Evolutionary conservation across 148 eudicot species (phyloP), one percentile per base, ranked within the genome.

Genomic region (Euryodendron excelsum): DNA sequence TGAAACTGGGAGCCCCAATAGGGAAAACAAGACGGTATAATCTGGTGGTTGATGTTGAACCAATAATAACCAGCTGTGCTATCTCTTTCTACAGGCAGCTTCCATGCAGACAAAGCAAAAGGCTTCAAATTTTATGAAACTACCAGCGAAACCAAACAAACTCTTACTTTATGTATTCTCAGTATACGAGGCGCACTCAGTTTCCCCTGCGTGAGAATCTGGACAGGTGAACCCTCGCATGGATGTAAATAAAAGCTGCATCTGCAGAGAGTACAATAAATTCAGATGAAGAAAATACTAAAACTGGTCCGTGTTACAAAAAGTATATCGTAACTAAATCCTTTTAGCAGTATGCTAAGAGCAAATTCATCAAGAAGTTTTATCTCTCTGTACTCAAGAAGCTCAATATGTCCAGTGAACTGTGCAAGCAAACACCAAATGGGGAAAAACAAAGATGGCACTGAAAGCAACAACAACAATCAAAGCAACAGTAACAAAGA

Each of bases 101-200:
- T 41, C 45, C 45, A 37, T 36, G 77, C 33, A 48, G 52, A 58
- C 17, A 6, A 73, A 73, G 47, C 36, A 69, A 62, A 10, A n/a
- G 70, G 50, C 34, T 69, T 55, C 4, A 23, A 7, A 1, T 72
- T 60, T 41, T 37, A 72, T 45, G 72, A 25, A 63, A 41, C 45
- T 14, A 73, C 13, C 48, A 48, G 45, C 20, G 41, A 56, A 62
- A 8, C 48, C 5, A 6, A 50, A 69, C 64, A 67, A 64, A 56
- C 71, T 31, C 89, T 79, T 80, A 96, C 99, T 87, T 96, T 96
- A 50, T 96, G 93, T 80, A 96, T 91, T 84, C 98, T 93, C 85
- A 96, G 81, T 81, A 96, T 96, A 25, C 98, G 98, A 50, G 99
- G 98, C 41, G 99, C 99, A 80, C 98, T 96, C 81, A 96, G 82